These are phyloP conservation scores for Trichosporon asahii DNA, from an alignment of 1,284 basidiomycete genomes.

Conservation along the genomic window DNA sequence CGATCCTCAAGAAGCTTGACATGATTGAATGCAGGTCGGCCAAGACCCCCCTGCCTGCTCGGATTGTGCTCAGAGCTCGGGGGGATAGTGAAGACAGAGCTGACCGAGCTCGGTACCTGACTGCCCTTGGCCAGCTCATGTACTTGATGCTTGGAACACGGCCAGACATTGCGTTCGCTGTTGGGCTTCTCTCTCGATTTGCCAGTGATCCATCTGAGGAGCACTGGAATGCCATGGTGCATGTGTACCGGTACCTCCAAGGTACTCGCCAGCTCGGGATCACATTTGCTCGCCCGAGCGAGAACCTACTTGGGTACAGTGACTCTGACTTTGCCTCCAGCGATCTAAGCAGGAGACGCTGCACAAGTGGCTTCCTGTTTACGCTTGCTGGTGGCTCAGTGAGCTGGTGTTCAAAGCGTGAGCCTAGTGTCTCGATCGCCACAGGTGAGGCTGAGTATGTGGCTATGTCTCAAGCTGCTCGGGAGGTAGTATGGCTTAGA, in stretches of 20 bases:
- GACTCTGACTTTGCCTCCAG: not conserved
- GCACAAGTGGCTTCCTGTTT: not conserved
- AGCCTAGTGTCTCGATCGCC: not conserved
- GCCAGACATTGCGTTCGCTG: not conserved
- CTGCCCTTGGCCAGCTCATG: not conserved
- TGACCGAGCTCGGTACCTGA: not conserved
- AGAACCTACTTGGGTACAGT: not conserved
- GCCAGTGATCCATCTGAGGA: not conserved
- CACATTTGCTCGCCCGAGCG: too few relatives aligned
- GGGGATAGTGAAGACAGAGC: not conserved
- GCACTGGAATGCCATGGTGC: not conserved
- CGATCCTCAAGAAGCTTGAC: not conserved
- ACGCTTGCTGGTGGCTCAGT: not conserved
- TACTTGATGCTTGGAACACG: not conserved
- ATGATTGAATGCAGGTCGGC: too few relatives aligned
- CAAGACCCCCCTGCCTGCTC: not conserved
- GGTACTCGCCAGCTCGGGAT: too few relatives aligned
- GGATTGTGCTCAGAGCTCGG: not conserved
- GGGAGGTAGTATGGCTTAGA: not conserved
- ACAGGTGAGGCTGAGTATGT: not conserved
- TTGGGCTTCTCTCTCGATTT: not conserved
- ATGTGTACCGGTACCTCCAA: not conserved
- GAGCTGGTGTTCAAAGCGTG: not conserved
- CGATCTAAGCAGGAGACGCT: not conserved
- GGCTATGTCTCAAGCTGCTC: not conserved